These are phyloP conservation scores for Jackrogersella minutella DNA, from an alignment of 495 filamentous ascomycete species.

Conservation along the genomic window DNA sequence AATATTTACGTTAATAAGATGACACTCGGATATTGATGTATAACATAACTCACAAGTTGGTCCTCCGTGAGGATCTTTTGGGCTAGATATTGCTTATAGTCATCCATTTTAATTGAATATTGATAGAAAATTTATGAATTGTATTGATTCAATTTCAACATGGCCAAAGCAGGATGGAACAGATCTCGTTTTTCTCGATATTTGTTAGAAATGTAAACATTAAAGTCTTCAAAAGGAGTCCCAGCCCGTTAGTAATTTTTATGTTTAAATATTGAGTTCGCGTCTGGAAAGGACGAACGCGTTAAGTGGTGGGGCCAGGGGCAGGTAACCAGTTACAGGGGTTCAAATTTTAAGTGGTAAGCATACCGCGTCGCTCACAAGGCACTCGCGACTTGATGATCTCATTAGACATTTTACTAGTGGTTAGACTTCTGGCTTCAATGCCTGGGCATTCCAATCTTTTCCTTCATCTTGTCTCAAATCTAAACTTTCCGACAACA, in stretches of 20 bases:
- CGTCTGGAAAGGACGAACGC: conserved; percentile 37
- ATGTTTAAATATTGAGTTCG: conserved; percentile 9
- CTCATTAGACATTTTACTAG: conserved; percentile 19
- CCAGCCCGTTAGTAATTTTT: too few relatives aligned
- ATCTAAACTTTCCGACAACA: not conserved
- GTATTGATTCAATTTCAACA: not conserved
- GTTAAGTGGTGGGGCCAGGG: conserved; percentile 46
- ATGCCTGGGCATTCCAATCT: not conserved
- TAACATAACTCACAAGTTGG: conserved; percentile 65
- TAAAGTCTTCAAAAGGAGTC: too few relatives aligned
- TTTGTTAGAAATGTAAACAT: not conserved
- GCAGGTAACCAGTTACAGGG: conserved; percentile 10
- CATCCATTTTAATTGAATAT: conserved; percentile 50
- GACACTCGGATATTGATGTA: conserved; percentile 4
- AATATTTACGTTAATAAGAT: conserved; percentile 8
- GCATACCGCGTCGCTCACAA: conserved; percentile 7
- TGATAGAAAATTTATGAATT: not conserved
- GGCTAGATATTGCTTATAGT: conserved; percentile 76
- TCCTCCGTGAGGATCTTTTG: conserved; percentile 79
- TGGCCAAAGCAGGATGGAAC: not conserved
- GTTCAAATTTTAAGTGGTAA: conserved; percentile 20
- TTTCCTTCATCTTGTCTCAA: not conserved
- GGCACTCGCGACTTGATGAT: conserved; percentile 33
- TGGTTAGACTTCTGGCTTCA: too few relatives aligned
- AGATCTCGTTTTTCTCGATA: not conserved